These are phyloP conservation scores for Elongisporangium undulatum DNA, from an alignment of 352 stramenopile species.

Conservation along the genomic window DNA sequence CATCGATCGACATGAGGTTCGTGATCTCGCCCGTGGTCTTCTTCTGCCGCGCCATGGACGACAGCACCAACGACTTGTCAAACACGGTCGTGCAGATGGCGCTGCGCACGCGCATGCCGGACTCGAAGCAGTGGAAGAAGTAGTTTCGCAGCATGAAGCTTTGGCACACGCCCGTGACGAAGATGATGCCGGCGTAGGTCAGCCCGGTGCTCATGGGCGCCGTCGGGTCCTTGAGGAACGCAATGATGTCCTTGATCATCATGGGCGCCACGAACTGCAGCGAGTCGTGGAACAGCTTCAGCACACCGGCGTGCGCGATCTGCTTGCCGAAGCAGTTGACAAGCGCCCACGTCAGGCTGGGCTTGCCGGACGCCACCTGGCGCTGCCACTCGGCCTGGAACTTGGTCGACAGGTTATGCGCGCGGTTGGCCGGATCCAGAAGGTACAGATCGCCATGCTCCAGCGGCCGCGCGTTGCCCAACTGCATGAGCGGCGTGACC, in stretches of 20 bases:
- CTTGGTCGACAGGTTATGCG: constrained; percentile 23
- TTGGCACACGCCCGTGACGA: constrained; percentile 67
- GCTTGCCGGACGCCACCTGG: constrained; percentile 23
- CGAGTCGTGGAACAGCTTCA: constrained; percentile 82
- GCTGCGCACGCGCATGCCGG: constrained; percentile 68
- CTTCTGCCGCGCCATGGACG: constrained; percentile 61
- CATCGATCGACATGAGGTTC: constrained; percentile 98
- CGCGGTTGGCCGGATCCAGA: constrained; percentile 72
- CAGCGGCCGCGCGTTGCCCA: constrained; percentile 75
- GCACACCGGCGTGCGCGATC: constrained; percentile 43
- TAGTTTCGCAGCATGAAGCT: constrained; percentile 77
- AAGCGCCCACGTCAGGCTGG: constrained; percentile 54
- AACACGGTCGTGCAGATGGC: constrained; percentile 73
- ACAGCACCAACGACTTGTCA: constrained; percentile 86
- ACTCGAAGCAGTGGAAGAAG: constrained; percentile 86
- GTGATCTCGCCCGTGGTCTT: constrained; percentile 93
- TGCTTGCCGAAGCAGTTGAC: constrained; percentile 48
- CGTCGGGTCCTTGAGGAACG: constrained; percentile 60
- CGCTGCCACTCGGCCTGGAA: constrained; percentile 49
- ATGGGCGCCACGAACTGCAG: constrained; percentile 81
- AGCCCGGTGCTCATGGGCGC: constrained; percentile 53
- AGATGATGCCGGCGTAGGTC: constrained; percentile 61
- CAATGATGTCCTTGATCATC: constrained; percentile 85
- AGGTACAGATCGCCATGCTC: constrained; percentile 83
- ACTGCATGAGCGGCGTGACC: constrained; percentile 83